Evolutionary conservation across 2,329 filamentous ascomycete species (phyloP).

Genomic region (Microdochium nivale): DNA sequence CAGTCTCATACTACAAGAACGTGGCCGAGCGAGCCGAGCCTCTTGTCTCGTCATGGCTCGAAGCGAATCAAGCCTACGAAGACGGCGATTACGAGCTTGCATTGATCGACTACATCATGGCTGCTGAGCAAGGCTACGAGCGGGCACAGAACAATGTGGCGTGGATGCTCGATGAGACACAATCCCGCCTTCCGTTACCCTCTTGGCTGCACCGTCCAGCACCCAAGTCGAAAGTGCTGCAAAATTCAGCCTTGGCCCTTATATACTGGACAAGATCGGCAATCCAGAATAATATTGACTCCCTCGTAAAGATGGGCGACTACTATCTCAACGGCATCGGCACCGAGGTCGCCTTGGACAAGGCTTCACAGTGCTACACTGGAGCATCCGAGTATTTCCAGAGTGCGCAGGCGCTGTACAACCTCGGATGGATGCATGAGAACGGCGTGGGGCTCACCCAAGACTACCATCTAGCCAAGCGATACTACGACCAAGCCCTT

Average conservation of each 20-base stretch:
- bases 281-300: constrained; percentile 86
- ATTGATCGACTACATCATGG: constrained; percentile 74
- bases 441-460: constrained; percentile 89
- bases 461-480: constrained; percentile 93
- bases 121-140: constrained; percentile 88
- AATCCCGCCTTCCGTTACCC: constrained; percentile 50
- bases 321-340: constrained; percentile 87
- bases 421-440: constrained; percentile 99
- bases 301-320: constrained; percentile 95
- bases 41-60: constrained; percentile 68
- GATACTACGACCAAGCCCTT: constrained; percentile 88
- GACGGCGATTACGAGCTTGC: constrained; percentile 72
- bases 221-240: constrained; percentile 29
- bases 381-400: constrained; percentile 85
- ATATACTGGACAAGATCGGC: constrained; percentile 95
- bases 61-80: constrained; percentile 77
- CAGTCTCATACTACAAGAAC: constrained; percentile 74
- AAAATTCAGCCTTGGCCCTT: constrained; percentile 58
- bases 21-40: constrained; percentile 67
- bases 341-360: constrained; percentile 61
- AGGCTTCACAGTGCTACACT: constrained; percentile 88
- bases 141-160: constrained; percentile 84
- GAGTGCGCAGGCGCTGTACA: constrained; percentile 93
- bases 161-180: constrained; percentile 70
- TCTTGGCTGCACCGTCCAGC: constrained; percentile 38